These are phyloP conservation scores for Corylus avellana DNA, from an alignment of 306 rosid genomes.

Conservation along the genomic window DNA sequence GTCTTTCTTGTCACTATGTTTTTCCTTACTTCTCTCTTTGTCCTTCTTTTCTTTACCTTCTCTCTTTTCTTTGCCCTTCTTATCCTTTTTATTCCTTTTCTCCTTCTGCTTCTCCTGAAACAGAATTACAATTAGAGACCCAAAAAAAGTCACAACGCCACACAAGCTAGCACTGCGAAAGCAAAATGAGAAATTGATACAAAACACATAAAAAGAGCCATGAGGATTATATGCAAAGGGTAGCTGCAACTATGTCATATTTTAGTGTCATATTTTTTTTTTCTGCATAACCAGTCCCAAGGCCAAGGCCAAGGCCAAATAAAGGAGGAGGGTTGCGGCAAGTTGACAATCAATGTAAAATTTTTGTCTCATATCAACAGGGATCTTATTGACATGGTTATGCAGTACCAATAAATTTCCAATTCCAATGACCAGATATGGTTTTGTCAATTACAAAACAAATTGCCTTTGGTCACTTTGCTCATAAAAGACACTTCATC, in stretches of 20 bases:
- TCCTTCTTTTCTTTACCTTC: constrained; percentile 12
- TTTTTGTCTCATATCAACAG: background rate
- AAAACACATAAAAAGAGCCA: background rate
- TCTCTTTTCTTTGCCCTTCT: constrained; percentile 17
- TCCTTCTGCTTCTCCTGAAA: constrained; percentile 26
- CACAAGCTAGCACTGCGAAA: background rate
- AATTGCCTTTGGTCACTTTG: background rate
- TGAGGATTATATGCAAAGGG: background rate
- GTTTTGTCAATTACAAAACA: background rate
- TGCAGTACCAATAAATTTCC: background rate
- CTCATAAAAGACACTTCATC: no score
- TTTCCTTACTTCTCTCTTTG: constrained; percentile 15
- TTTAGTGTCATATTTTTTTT: background rate
- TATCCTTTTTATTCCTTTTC: constrained; percentile 22
- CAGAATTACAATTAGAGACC: background rate
- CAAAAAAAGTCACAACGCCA: background rate
- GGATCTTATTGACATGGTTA: background rate
- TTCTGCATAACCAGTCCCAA: no score
- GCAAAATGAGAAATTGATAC: background rate
- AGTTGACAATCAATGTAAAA: background rate
- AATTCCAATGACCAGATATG: background rate
- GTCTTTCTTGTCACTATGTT: constrained; percentile 5
- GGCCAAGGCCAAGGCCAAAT: no score
- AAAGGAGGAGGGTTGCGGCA: background rate
- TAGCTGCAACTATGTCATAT: background rate